Evolutionary conservation across 768 basidiomycete genomes (phyloP).

Genomic region (Amanita pseudoporphyria): DNA sequence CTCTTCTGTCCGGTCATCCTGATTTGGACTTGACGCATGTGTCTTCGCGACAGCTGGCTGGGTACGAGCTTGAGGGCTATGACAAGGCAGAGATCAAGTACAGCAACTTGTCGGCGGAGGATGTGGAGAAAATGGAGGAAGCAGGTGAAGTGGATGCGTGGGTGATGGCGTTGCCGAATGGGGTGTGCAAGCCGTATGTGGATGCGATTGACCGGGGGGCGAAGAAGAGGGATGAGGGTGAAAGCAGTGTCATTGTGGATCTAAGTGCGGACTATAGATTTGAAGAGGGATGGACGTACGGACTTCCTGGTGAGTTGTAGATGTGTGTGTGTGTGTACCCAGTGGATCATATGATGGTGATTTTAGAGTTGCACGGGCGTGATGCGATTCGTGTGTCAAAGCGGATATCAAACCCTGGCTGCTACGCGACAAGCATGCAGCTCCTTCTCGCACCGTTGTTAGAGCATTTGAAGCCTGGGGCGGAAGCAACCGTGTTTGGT

Average conservation of each 20-base stretch:
- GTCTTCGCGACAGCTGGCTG: constrained; percentile 90
- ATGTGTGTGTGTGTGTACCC: constrained; percentile 18
- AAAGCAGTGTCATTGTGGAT: constrained; percentile 80
- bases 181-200: constrained; percentile 92
- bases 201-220: constrained; percentile 83
- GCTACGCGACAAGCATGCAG: constrained; percentile 91
- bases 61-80: constrained; percentile 71
- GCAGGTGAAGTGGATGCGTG: constrained; percentile 90
- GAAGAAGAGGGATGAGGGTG: constrained; percentile 37
- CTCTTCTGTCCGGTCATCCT: constrained; percentile 83
- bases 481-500: constrained; percentile 81
- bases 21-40: constrained; percentile 88
- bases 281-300: constrained; percentile 93
- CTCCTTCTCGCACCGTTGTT: constrained; percentile 87
- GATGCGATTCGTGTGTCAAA: constrained; percentile 56
- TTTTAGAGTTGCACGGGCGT: constrained; percentile 84
- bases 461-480: constrained; percentile 47
- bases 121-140: constrained; percentile 86
- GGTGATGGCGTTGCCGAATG: constrained; percentile 99
- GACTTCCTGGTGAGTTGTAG: constrained; percentile 84
- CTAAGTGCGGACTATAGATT: constrained; percentile 93
- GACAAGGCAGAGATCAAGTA: constrained; percentile 67
- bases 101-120: constrained; percentile 65
- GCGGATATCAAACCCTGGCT: constrained; percentile 94
- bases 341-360: constrained; percentile 12